Evolutionary conservation across 2,329 filamentous ascomycete genomes (phyloP).

Genomic region (Coniella lustricola): DNA sequence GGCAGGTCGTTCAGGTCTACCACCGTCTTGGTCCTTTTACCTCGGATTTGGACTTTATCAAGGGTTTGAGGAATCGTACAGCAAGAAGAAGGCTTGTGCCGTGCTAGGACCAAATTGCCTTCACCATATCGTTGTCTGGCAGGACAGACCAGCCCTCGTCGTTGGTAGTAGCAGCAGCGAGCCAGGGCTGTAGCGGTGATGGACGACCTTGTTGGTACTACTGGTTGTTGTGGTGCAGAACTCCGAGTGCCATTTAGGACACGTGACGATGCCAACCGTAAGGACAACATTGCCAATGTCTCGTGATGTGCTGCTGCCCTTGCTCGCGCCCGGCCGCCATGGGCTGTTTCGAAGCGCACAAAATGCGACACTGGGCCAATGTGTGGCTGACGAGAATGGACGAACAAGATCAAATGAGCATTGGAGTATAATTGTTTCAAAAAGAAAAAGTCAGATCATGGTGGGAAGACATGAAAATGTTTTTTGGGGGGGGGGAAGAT

Average conservation of each 20-base stretch:
- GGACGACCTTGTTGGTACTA: neutral
- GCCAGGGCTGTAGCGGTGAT: neutral
- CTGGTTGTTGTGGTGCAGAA: neutral
- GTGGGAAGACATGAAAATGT: too few relatives aligned
- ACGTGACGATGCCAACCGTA: slow-evolving; percentile 11
- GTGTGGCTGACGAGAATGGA: neutral
- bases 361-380: too few relatives aligned
- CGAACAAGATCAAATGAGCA: too few relatives aligned
- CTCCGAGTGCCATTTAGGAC: slow-evolving; percentile 3
- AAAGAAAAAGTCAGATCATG: too few relatives aligned
- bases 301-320: neutral
- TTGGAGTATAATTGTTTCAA: too few relatives aligned
- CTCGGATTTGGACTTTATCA: slow-evolving; percentile 28
- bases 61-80: neutral
- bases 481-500: too few relatives aligned
- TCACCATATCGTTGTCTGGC: slow-evolving; percentile 4
- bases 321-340: neutral
- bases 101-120: neutral
- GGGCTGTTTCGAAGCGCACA: neutral
- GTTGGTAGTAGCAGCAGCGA: neutral
- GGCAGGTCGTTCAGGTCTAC: slow-evolving; percentile 51
- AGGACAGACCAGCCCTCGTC: slow-evolving; percentile 6
- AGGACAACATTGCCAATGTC: slow-evolving; percentile 9
- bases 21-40: slow-evolving; percentile 49
- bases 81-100: neutral